Conservation (phyloP, 495 filamentous ascomycete species). For the Neurospora sublineolata region DNA sequence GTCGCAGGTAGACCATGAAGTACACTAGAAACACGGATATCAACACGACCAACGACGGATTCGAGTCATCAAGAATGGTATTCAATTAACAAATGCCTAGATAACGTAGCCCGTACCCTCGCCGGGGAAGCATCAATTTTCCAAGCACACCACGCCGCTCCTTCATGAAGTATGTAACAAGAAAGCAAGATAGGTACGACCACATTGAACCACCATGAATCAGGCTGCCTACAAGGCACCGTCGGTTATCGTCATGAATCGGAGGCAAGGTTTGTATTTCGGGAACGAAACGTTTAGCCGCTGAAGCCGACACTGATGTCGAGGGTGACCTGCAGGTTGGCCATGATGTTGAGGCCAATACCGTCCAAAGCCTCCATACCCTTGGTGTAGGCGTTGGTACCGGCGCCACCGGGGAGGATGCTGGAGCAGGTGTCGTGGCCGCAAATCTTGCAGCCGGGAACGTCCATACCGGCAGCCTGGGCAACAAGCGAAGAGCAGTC, state of each 20-base stretch:
- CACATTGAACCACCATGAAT: not conserved
- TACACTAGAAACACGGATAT: not conserved
- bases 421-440: constrained; percentile 20
- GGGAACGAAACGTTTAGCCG: not conserved
- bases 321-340: constrained; percentile 7
- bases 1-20: not conserved
- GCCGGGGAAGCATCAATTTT: not conserved
- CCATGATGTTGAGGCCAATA: constrained; percentile 23
- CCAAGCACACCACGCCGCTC: not conserved
- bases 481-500: constrained; percentile 28
- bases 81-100: not conserved
- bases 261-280: not conserved
- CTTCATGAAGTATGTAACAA: not conserved
- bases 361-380: constrained; percentile 26
- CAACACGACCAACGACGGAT: not conserved
- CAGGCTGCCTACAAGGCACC: constrained; percentile 6
- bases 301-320: constrained; percentile 17
- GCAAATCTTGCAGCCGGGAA: constrained; percentile 26
- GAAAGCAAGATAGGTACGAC: not conserved
- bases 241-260: constrained; percentile 8
- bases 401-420: constrained; percentile 22
- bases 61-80: not conserved
- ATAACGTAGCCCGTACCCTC: not conserved
- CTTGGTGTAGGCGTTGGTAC: constrained; percentile 24
- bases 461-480: constrained; percentile 17